Evolutionary conservation across 75 land plant species (phyloP), one percentile per base, ranked within the genome.

Genomic region (Larix kaempferi): DNA sequence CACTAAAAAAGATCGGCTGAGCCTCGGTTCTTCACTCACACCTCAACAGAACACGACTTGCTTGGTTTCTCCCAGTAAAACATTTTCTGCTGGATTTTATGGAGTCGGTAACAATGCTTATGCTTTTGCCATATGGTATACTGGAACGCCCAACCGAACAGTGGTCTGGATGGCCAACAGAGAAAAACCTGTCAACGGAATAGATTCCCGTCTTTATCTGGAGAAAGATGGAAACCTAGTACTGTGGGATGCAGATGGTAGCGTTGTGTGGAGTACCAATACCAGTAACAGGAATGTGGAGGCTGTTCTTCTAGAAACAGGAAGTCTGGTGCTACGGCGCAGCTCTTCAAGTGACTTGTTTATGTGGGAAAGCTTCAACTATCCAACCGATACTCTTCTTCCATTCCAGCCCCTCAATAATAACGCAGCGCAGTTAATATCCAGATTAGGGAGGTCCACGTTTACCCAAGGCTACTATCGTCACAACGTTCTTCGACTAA

Each of bases 341-440:
- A 77, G 72, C 59, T 41, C 56, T 8, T 64, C 37, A 2, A 52
- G 49, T 3, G 33, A 52, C 21, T n/a, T 15, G 5, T n/a, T n/a
- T n/a, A 1, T 85, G 11, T 85, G 86, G 86, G 77, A 81, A 62
- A 81, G 78, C 74, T 85, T 78, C 39, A 74, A 81, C 41, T 74
- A 56, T 58, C 86, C 86, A 10, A 71, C 77, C 8, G 83, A 85
- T 55, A 81, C 84, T 11, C 84, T 85, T 4, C 62, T 85, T 14
- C 74, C 75, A 33, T 65, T 77, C 21, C 84, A 85, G 74, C 2
- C 14, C 21, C 19, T 76, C 16, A 41, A n/a, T n/a, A 81, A 35
- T 4, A 29, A 39, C 21, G 39, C 59, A 17, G 22, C 59, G 6
- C 78, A 49, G 16, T 14, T 73, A 15, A 23, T 22, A 5, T 57